Evolutionary conservation across 2,329 filamentous ascomycete genomes (phyloP), one percentile per base, ranked within the genome.

Genomic region (Tricladium varicosporioides): DNA sequence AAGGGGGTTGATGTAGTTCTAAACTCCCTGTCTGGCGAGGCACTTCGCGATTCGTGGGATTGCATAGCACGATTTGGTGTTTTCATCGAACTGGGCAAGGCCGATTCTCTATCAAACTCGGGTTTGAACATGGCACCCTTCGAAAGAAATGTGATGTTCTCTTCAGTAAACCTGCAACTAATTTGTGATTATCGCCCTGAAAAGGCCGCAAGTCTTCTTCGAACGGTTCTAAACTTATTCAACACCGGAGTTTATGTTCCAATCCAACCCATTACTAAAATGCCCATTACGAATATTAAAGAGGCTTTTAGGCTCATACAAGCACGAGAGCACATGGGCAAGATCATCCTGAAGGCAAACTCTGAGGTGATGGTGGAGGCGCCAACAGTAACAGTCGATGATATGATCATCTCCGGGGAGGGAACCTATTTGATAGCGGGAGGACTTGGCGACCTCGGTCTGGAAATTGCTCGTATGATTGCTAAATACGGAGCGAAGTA

Each of bases 41-140:
- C 51, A 51, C 66, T 79, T 1, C 74, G 74, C 31, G 69, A 73
- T 0, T 75, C 73, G 0, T 79, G 74, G 75, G 57, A 69, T 5
- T 78, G 75, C 48, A 66, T 73, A 15, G 69, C 71, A 5, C 59
- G 60, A 0, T 67, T 67, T 47, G 73, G 72, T 1, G 58, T 66
- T 5, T 73, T 74, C 54, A 49, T 75, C 2, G 73, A 75, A 54
- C 67, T 74, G 46, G 69, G 70, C 1, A 69, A 69, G 33, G 64
- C 33, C 5, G 53, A 55, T 27, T 15, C 22, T 14, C 15, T 18
- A 2, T 40, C 52, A 5, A 72, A 70, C 4, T 70, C 67, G 1
- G 61, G 73, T 3, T 32, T 58, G 13, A 33, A 44, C 10, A 55
- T 55, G 52, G 18, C 19, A 13, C 51, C 51, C 4, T 58, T 58